Conservation (phyloP, 2,329 filamentous ascomycete species). For the Knoxdaviesia capensis region DNA sequence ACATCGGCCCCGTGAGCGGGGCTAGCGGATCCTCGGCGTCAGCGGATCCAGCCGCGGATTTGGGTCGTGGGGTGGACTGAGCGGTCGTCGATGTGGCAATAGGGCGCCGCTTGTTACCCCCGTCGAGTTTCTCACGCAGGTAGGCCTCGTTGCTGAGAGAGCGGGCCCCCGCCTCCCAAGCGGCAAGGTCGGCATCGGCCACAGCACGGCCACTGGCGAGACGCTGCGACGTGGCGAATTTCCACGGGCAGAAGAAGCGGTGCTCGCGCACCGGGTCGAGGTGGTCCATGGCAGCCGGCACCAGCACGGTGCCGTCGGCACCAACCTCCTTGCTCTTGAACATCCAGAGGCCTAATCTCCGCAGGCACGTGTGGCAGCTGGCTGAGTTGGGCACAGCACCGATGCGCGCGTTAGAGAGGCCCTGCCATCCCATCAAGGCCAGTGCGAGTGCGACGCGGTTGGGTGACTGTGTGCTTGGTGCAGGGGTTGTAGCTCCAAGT, state of each 20-base stretch:
- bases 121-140: conserved; percentile 15
- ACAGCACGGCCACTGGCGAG: conserved; percentile 12
- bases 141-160: conserved; percentile 38
- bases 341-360: conserved; percentile 83
- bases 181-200: conserved; percentile 19
- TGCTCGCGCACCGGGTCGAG: conserved; percentile 55
- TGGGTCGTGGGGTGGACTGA: no score
- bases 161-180: conserved; percentile 33
- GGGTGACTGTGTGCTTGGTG: conserved; percentile 11
- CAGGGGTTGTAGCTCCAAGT: neutral
- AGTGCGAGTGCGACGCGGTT: conserved; percentile 46
- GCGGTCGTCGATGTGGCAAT: no score
- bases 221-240: conserved; percentile 41
- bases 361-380: conserved; percentile 69
- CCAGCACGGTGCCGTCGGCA: conserved; percentile 27
- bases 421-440: conserved; percentile 59
- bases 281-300: conserved; percentile 40
- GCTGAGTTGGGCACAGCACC: conserved; percentile 50
- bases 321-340: conserved; percentile 59
- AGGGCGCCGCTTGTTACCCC: no score
- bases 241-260: conserved; percentile 71
- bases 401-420: conserved; percentile 31
- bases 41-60: no score
- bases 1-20: no score
- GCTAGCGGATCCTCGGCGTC: no score